Percentiles rank a stretch among this genome's conserved stretches.
phyloP scores from a whole-genome alignment of 2,329 filamentous ascomycete species.

The Fusarium devonianum region DNA sequence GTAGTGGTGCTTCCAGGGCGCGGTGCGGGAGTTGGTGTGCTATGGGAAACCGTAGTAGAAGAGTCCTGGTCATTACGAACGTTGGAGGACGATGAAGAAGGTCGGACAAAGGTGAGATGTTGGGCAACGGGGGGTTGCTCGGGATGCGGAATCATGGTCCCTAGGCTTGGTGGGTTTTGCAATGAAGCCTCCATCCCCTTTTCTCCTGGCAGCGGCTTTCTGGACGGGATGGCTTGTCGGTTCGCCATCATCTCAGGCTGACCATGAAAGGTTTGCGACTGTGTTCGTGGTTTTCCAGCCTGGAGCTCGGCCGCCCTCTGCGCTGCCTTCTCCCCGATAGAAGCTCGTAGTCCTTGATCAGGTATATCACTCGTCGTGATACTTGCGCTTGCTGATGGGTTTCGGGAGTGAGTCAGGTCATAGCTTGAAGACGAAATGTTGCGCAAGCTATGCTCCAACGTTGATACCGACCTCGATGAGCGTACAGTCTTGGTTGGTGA shows the following conservation, averaged over 20 bases:
- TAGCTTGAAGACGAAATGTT: slow-evolving; percentile 15
- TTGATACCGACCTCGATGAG: slow-evolving; percentile 21
- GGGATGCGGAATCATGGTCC: slow-evolving; percentile 49
- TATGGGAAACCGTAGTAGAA: not conserved
- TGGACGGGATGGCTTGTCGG: slow-evolving; percentile 8
- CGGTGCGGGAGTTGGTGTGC: slow-evolving; percentile 23
- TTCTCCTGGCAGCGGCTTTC: slow-evolving; percentile 14
- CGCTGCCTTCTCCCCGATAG: slow-evolving; percentile 30
- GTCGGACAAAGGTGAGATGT: slow-evolving; percentile 47
- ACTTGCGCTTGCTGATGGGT: slow-evolving; percentile 1
- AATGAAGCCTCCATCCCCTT: slow-evolving; percentile 7
- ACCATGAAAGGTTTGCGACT: not conserved
- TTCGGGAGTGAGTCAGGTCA: slow-evolving; percentile 1
- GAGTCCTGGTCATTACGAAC: slow-evolving; percentile 1
- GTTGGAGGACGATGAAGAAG: slow-evolving; percentile 43
- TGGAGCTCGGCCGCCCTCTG: slow-evolving; percentile 23
- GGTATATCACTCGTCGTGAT: not conserved
- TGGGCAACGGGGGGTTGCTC: slow-evolving; percentile 51
- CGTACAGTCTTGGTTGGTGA: slow-evolving; percentile 14
- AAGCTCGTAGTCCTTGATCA: slow-evolving; percentile 18
- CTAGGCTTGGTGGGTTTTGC: slow-evolving; percentile 43
- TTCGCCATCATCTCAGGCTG: slow-evolving; percentile 4
- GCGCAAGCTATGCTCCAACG: slow-evolving; percentile 3
- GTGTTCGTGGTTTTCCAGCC: not conserved
- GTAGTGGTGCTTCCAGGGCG: slow-evolving; percentile 43